These are phyloP conservation scores for Clarireedia sp. DNA, from an alignment of 2,329 filamentous ascomycete species.

Conservation along the genomic window DNA sequence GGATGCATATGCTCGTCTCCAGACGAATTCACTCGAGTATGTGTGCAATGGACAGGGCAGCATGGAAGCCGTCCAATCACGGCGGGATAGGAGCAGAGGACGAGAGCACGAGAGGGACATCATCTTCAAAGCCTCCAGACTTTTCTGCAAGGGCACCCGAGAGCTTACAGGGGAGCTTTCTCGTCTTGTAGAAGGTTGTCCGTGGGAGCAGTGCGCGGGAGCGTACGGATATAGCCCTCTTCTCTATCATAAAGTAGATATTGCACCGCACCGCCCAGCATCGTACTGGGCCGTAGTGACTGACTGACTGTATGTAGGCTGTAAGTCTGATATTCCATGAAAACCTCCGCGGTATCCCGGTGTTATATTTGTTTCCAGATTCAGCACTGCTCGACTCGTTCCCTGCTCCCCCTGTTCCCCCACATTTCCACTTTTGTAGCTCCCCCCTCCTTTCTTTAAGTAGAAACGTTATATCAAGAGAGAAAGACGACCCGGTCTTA, in stretches of 20 bases:
- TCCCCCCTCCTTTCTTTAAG: not conserved
- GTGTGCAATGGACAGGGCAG: not conserved
- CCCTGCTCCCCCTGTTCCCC: slow-evolving; percentile 1
- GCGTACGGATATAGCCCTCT: not conserved
- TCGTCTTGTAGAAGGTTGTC: not conserved
- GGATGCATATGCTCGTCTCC: slow-evolving; percentile 17
- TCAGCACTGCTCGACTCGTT: not conserved
- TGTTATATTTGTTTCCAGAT: slow-evolving; percentile 5
- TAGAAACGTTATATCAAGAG: not conserved
- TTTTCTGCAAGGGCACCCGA: slow-evolving; percentile 17
- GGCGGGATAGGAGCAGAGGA: not conserved
- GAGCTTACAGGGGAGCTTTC: not conserved
- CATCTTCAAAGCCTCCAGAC: not conserved
- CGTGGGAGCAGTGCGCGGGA: not conserved
- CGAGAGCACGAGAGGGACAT: not conserved
- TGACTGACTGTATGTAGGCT: not conserved
- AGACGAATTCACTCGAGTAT: not conserved
- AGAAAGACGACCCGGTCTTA: not conserved
- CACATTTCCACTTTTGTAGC: slow-evolving; percentile 6
- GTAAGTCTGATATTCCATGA: not conserved
- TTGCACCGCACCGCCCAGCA: too few relatives aligned
- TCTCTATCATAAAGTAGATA: too few relatives aligned
- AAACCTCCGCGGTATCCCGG: not conserved
- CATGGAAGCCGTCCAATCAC: not conserved
- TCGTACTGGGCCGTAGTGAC: too few relatives aligned